These are phyloP conservation scores for Zizania palustris DNA, from an alignment of 202 grass and related monocot species.

Conservation along the genomic window DNA sequence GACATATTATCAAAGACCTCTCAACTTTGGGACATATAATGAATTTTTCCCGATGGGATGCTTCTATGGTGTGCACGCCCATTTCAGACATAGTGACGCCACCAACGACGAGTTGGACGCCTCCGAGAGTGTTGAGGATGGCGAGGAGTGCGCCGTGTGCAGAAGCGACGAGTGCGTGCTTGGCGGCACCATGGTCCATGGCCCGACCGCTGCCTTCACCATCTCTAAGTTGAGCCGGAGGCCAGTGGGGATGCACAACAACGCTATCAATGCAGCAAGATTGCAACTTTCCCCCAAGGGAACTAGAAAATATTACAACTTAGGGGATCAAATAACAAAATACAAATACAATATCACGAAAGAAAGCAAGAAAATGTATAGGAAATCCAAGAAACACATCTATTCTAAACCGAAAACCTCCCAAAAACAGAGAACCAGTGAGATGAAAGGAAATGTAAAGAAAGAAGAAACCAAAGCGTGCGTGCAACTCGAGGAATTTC, in stretches of 20 bases:
- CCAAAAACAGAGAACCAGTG: conserved; percentile 30
- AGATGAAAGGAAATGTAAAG: conserved; percentile 2
- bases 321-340: conserved; percentile 24
- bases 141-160: conserved; percentile 55
- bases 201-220: conserved; percentile 47
- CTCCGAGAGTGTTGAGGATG: conserved; percentile 68
- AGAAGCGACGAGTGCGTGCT: conserved; percentile 34
- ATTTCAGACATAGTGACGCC: conserved; percentile 73
- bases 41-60: too few relatives aligned
- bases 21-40: too few relatives aligned
- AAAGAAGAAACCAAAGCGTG: conserved; percentile 33
- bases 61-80: conserved; percentile 72
- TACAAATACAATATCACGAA: not conserved
- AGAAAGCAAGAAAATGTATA: not conserved
- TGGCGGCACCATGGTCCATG: not conserved
- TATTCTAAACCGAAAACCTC: conserved; percentile 16
- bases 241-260: conserved; percentile 51
- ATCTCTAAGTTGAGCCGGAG: conserved; percentile 70
- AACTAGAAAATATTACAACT: not conserved
- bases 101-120: conserved; percentile 47
- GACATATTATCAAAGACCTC: too few relatives aligned
- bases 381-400: not conserved
- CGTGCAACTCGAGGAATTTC: conserved; percentile 60
- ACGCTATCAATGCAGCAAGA: conserved; percentile 43
- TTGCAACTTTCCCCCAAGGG: not conserved